These are phyloP conservation scores for Sechiopsis laciniata DNA, from an alignment of 306 rosid species.

Conservation along the genomic window DNA sequence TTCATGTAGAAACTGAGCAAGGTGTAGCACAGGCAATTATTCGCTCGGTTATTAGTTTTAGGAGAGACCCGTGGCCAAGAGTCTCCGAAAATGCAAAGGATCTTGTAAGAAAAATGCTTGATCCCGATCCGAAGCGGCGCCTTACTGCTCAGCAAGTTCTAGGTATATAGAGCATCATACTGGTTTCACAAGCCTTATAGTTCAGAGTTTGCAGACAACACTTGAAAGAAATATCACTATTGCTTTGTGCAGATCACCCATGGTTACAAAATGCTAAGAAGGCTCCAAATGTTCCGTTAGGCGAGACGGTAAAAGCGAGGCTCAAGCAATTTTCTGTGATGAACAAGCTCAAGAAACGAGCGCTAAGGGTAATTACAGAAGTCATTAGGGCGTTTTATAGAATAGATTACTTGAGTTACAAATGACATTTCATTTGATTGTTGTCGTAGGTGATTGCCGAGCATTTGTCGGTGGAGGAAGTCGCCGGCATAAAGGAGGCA, in stretches of 20 bases:
- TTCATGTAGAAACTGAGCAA: no score
- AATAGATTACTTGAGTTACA: neutral
- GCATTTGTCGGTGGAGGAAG: slow-evolving; percentile 55
- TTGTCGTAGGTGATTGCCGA: slow-evolving; percentile 47
- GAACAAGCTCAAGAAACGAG: slow-evolving; percentile 60
- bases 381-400: neutral
- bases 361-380: slow-evolving; percentile 39
- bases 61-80: no score
- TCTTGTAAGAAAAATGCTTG: no score
- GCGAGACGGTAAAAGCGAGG: slow-evolving; percentile 60
- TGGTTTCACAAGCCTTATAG: neutral
- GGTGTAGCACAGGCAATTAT: no score
- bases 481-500: slow-evolving; percentile 55
- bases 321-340: slow-evolving; percentile 53
- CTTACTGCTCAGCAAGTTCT: no score
- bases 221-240: slow-evolving; percentile 2
- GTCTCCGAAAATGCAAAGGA: no score
- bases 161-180: no score
- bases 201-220: neutral
- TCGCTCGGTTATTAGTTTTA: no score
- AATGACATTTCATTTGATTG: slow-evolving; percentile 14
- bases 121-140: no score
- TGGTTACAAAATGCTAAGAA: slow-evolving; percentile 58
- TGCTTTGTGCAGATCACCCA: slow-evolving; percentile 37
- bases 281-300: slow-evolving; percentile 58